phyloP scores from a whole-genome alignment of 1,139 yeast genomes.

The Blastobotrys capitulatus region DNA sequence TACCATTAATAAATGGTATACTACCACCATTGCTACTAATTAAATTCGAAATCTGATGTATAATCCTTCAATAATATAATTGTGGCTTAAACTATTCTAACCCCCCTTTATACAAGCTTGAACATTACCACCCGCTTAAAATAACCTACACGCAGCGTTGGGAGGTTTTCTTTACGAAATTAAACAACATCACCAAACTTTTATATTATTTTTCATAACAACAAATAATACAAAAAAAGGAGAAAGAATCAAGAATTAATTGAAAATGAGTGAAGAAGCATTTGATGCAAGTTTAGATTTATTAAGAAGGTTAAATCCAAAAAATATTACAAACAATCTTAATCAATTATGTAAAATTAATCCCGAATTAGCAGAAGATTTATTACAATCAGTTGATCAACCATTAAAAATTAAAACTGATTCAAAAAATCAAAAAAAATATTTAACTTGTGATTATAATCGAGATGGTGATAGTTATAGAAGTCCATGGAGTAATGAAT shows the following conservation, averaged over 20 bases:
- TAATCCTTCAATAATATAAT: too few species aligned
- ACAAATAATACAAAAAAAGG: background rate
- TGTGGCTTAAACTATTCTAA: too few species aligned
- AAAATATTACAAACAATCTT: conserved; percentile 56
- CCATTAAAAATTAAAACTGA: conserved; percentile 65
- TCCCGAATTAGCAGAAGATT: conserved; percentile 83
- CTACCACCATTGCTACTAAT: too few species aligned
- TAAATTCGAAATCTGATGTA: too few species aligned
- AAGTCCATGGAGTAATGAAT: conserved; percentile 86
- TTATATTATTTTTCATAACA: background rate
- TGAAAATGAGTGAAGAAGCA: conserved; percentile 44
- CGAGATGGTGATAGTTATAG: conserved; percentile 91
- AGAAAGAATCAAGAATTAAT: background rate
- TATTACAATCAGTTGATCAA: conserved; percentile 80
- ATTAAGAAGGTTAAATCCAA: conserved; percentile 81
- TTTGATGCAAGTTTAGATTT: conserved; percentile 86
- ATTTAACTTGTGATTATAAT: conserved; percentile 86
- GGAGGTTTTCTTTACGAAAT: too few species aligned
- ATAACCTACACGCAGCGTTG: too few species aligned
- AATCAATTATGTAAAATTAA: conserved; percentile 64
- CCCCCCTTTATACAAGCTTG: too few species aligned
- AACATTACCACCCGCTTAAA: too few species aligned
- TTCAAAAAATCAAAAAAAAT: conserved; percentile 55
- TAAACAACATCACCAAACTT: too few species aligned
- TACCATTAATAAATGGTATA: too few species aligned